Evolutionary conservation across 2,329 filamentous ascomycete genomes (phyloP), one percentile per base, ranked within the genome.

Genomic region (Neonectria magnoliae): DNA sequence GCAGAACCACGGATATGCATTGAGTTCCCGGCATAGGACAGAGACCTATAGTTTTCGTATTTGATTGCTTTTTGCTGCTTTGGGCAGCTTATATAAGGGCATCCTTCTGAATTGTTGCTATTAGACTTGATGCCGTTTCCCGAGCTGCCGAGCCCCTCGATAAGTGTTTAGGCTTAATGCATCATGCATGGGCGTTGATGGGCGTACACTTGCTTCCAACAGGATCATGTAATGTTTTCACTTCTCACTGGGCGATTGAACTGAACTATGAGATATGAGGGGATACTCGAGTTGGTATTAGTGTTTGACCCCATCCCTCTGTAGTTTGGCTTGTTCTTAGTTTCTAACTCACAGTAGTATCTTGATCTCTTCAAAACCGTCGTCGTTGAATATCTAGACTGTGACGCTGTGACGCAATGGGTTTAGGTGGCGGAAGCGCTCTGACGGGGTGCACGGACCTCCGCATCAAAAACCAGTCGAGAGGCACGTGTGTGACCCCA

Each of bases 401-500:
- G 38, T 42, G 16, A 20, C 11, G 50, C n/a, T 45, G 50, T 64
- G 61, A 60, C 56, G 61, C 62, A 65, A 51, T 58, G 18, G 47
- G 33, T 50, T n/a, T 42, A 47, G 29, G 20, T 33, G 57, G 33
- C 41, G 48, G 52, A 55, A 29, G 52, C 33, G 44, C 14, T 31
- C 50, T 42, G 50, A 52, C 44, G 33, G 10, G 25, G 20, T 45
- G 68, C 70, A 73, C 68, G 61, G 57, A 25, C 57, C 38, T 42
- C 48, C 5, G 6, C 29, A 51, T 14, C 80, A 53, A 58, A 55
- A 58, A 55, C 56, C 56, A 57, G 62, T 52, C 42, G 27, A 25
- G 22, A 63, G 66, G 76, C 76, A 78, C 76, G 75, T 77, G 76
- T 68, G 59, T 38, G 22, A 55, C 66, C 65, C 74, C 76, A 76